A percentile compares a stretch with the other conserved stretches of the same genome.
Conservation (phyloP, 495 filamentous ascomycete genomes). For the Gamarada debralockiae region DNA sequence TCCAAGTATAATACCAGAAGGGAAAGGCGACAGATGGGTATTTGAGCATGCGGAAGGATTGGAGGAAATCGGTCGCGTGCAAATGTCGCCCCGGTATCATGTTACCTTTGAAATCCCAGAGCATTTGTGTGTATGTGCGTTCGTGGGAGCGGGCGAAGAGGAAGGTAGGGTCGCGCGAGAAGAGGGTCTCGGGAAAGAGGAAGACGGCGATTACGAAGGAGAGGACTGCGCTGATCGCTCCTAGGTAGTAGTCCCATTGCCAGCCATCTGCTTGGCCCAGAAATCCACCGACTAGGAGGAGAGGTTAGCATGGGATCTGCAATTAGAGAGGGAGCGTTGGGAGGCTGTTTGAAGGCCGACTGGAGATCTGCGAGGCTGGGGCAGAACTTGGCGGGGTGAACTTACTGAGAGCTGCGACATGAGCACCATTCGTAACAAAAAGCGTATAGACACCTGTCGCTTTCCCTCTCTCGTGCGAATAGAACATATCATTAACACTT, state of each 20-base stretch:
- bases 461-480: slow-evolving; percentile 25
- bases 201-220: slow-evolving; percentile 22
- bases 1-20: slow-evolving; percentile 27
- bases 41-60: slow-evolving; percentile 27
- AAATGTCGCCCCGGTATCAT: slow-evolving; percentile 23
- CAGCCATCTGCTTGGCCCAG: slow-evolving; percentile 20
- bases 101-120: slow-evolving; percentile 24
- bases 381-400: not conserved
- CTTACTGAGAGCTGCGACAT: slow-evolving; percentile 22
- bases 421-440: slow-evolving; percentile 27
- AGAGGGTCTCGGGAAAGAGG: slow-evolving; percentile 30
- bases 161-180: slow-evolving; percentile 23
- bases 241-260: slow-evolving; percentile 28
- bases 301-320: not conserved
- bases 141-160: slow-evolving; percentile 16
- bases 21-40: slow-evolving; percentile 25
- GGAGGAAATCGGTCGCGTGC: slow-evolving; percentile 20
- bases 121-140: slow-evolving; percentile 22
- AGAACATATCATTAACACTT: slow-evolving; percentile 28
- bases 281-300: slow-evolving; percentile 21
- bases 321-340: too few relatives aligned
- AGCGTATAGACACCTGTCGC: slow-evolving; percentile 28
- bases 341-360: not conserved
- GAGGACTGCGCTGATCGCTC: slow-evolving; percentile 20
- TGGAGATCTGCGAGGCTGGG: not conserved